Base-by-base conservation (phyloP, 2,329 filamentous ascomycete species). In the Alternaria sp. region DNA sequence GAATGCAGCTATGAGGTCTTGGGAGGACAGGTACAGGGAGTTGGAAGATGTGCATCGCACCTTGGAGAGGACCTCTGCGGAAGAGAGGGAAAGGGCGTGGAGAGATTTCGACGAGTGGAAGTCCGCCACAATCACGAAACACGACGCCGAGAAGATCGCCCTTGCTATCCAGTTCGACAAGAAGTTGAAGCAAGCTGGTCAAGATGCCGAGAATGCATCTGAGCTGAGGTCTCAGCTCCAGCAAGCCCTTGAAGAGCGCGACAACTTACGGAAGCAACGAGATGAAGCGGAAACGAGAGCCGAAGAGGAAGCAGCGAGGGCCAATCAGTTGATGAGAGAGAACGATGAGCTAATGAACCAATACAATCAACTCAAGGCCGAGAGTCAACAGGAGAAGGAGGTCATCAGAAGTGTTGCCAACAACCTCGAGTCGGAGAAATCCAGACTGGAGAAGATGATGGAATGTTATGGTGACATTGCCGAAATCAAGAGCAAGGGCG, bases 211-310 rank as follows among this genome's bases (percentile, higher is more conserved):
- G 16, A 74, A 78, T 42, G 69, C 73, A 14, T 71, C 76, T 38
- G 74, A 75, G 38, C 60, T 80, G 14, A 69, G 71, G 39, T 69
- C 66, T 34, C 71, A 80, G 49, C 79, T 83, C 59, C 80, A 82
- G 60, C 71, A 82, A 53, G 70, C 80, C 54, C 80, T 82, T 58
- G 81, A 81, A 62, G 84, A 87, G 64, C 81, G 82, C 51, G 81
- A 83, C 49, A 81, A 80, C 43, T 73, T 86, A 61, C 80, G 80
- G 51, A 84, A 82, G 71, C 47, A 43, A 5, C 49, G 51, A 34
- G 51, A 46, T 42, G 49, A 80, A 54, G 69, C 70, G 18, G 76
- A 71, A 34, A 69, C 68, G 46, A 77, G 74, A 59, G 71, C 75
- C 22, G 72, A 75, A 7, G 76, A 78, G 18, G 73, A 75, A 57